Evolutionary conservation across 805 yeast species (phyloP), one percentile per base, ranked within the genome.

Genomic region (Alloascoidea hylecoeti): DNA sequence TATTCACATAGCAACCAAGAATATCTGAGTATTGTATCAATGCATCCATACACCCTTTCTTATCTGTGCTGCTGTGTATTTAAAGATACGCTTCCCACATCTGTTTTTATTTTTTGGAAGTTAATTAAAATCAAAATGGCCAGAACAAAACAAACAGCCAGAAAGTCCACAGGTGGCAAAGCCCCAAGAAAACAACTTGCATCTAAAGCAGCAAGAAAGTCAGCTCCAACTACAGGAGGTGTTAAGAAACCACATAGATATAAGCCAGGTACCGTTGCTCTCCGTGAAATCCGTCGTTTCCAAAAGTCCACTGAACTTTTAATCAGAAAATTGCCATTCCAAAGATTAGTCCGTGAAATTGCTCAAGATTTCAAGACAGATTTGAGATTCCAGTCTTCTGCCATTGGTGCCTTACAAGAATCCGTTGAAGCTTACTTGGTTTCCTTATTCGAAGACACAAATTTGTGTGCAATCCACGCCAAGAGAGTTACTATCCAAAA

Each of bases 221-320:
- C 89, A 35, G 88, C 86, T 42, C 86, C 88, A 63, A 65, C 80
- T 42, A 64, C n/a, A n/a, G 89, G 89, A 57, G 92, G 89, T 70
- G 89, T 81, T 58, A 81, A 79, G 78, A 81, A 80, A 70, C 86
- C 88, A 48, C 89, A 79, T 75, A 78, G 94, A 76, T 82, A 81
- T 70, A 82, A 80, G 82, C 94, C 94, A 60, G 94, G 94, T 78
- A 80, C 89, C 57, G 89, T 80, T 58, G 94, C 94, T 55, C 78
- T 81, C 60, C 78, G 89, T 74, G 92, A 81, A 68, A 81, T 81
- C 60, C 78, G 92, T 74, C 78, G 88, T 69, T 81, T 81, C 75
- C 94, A 81, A 69, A 81, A 81, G 68, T 76, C 88, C 39, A 81
- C 92, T 52, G 92, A 82, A 65, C 70, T 82, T 39, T 71, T 81